phyloP scores from a whole-genome alignment of 805 yeast species.

The Suhomyces sp. region DNA sequence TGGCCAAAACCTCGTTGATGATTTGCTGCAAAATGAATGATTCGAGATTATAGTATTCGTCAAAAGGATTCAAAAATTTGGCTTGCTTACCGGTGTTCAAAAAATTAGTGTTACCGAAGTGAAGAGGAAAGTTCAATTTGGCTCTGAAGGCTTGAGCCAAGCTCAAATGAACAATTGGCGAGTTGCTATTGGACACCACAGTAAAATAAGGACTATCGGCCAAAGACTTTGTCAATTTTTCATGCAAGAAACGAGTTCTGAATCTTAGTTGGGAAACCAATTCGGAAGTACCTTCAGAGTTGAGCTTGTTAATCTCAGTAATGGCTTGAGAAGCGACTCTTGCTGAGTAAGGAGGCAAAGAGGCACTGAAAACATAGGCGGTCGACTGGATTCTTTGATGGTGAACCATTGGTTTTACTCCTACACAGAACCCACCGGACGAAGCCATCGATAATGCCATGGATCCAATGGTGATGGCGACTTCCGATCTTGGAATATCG shows the following conservation, averaged over 20 bases:
- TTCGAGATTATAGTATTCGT: constrained; percentile 48
- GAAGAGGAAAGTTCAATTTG: constrained; percentile 43
- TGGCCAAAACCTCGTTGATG: constrained; percentile 51
- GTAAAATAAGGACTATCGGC: constrained; percentile 38
- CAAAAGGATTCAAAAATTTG: constrained; percentile 39
- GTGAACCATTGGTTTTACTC: constrained; percentile 74
- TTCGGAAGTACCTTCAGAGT: constrained; percentile 30
- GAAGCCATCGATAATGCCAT: constrained; percentile 78
- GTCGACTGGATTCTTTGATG: constrained; percentile 89
- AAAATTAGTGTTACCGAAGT: constrained; percentile 48
- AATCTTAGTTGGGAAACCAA: constrained; percentile 17
- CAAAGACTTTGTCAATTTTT: constrained; percentile 39
- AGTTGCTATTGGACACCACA: constrained; percentile 53
- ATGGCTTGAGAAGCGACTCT: constrained; percentile 57
- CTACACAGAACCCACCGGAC: constrained; percentile 93
- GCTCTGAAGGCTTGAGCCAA: constrained; percentile 48
- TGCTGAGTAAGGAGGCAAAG: constrained; percentile 90
- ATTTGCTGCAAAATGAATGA: constrained; percentile 63
- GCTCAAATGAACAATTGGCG: constrained; percentile 70
- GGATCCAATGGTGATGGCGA: constrained; percentile 86
- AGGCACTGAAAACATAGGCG: constrained; percentile 92
- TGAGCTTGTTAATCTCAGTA: constrained; percentile 40
- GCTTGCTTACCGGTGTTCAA: constrained; percentile 45
- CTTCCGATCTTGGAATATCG: constrained; percentile 61
- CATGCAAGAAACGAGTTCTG: constrained; percentile 24